Conservation (phyloP, 78 protist genomes). For the Andalucia godoyi region DNA sequence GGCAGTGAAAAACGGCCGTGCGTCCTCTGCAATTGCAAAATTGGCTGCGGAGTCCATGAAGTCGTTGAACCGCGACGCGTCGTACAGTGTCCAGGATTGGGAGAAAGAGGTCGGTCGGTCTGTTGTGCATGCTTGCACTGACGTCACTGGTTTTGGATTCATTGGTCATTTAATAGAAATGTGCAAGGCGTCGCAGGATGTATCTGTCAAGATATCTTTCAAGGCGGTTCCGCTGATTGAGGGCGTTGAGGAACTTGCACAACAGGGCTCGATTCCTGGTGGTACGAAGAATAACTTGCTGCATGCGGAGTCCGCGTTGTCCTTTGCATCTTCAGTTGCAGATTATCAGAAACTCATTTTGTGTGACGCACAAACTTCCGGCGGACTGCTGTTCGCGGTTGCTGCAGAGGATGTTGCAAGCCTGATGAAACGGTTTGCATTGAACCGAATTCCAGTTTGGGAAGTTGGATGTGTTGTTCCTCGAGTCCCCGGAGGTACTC, state of each 20-base stretch:
- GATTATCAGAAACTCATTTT: background rate
- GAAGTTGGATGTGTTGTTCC: too few relatives aligned
- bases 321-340: background rate
- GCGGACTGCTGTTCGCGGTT: slow-evolving; percentile 1
- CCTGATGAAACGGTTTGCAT: too few relatives aligned
- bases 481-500: too few relatives aligned
- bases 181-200: background rate
- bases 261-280: background rate
- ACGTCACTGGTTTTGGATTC: slow-evolving; percentile 25
- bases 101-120: background rate
- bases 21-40: too few relatives aligned
- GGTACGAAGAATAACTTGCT: background rate
- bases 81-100: background rate
- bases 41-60: too few relatives aligned
- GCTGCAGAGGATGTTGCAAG: too few relatives aligned
- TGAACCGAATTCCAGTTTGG: too few relatives aligned
- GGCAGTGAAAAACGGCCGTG: background rate
- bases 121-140: too few relatives aligned
- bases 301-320: background rate
- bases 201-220: background rate
- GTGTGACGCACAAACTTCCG: slow-evolving; percentile 21
- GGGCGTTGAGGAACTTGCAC: background rate
- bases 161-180: slow-evolving; percentile 5
- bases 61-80: background rate
- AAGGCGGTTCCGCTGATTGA: background rate